Percentiles rank a stretch among this genome's conserved stretches.
phyloP scores from a whole-genome alignment of 1,139 yeast genomes.

The Pneumocystis jirovecii region DNA sequence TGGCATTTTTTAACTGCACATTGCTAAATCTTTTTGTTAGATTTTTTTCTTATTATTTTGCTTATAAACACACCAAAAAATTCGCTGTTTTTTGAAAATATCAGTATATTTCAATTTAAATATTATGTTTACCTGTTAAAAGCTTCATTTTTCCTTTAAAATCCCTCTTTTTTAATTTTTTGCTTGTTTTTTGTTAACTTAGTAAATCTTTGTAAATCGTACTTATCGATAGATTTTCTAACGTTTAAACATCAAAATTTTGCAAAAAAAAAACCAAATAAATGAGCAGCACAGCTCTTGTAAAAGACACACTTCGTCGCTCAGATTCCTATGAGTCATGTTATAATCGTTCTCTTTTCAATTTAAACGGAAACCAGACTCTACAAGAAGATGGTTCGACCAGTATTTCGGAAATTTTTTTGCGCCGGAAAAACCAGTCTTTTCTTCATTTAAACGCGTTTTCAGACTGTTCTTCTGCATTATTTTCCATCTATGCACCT shows the following conservation, averaged over 20 bases:
- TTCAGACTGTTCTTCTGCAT: not conserved
- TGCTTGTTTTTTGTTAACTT: not conserved
- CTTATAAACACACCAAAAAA: constrained; percentile 43
- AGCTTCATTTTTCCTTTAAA: constrained; percentile 1
- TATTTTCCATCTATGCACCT: not conserved
- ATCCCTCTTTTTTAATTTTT: not conserved
- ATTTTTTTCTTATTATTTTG: not conserved
- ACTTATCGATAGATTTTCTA: not conserved
- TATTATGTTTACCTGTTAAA: constrained; percentile 1
- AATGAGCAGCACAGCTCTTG: not conserved
- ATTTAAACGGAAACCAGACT: not conserved
- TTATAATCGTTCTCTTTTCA: not conserved
- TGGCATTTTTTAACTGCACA: constrained; percentile 82
- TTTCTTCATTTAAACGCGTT: not conserved
- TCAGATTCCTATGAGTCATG: not conserved
- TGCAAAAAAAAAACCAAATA: not conserved
- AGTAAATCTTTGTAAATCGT: not conserved
- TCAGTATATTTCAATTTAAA: not conserved
- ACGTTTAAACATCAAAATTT: not conserved
- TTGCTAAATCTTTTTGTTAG: constrained; percentile 7
- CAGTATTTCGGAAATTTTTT: not conserved
- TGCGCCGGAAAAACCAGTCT: not conserved
- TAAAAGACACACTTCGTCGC: not conserved
- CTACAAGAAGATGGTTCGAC: not conserved
- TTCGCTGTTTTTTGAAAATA: constrained; percentile 45